Conservation (phyloP, 2,329 filamentous ascomycete genomes). For the Hymenoscyphus fructigenus region DNA sequence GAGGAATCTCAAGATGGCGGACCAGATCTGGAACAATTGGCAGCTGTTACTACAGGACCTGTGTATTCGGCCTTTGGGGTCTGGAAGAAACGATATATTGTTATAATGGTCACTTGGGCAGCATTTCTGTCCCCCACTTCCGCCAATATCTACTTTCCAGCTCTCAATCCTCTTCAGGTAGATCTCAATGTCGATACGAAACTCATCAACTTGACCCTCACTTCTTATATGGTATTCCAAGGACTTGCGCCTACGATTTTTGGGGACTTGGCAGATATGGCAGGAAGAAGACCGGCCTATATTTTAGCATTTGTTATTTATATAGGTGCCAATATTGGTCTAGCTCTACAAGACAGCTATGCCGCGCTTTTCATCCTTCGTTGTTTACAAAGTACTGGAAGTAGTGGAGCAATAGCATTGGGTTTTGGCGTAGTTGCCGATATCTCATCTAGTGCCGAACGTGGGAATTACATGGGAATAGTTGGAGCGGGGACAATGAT, state of each 20-base stretch:
- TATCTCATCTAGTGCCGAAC: slow-evolving; percentile 64
- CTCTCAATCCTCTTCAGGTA: slow-evolving; percentile 35
- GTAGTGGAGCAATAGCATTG: slow-evolving; percentile 62
- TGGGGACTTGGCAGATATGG: slow-evolving; percentile 55
- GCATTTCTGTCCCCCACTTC: slow-evolving; percentile 35
- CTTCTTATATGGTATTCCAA: slow-evolving; percentile 51
- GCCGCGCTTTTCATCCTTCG: slow-evolving; percentile 54
- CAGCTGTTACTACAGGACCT: slow-evolving; percentile 30
- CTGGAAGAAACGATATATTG: slow-evolving; percentile 50
- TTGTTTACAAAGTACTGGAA: slow-evolving; percentile 57
- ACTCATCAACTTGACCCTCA: slow-evolving; percentile 36
- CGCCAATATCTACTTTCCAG: slow-evolving; percentile 38
- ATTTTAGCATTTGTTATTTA: slow-evolving; percentile 56
- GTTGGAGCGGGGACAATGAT: slow-evolving; percentile 56
- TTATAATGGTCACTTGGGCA: slow-evolving; percentile 51
- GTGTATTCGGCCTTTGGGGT: slow-evolving; percentile 35
- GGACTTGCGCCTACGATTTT: slow-evolving; percentile 58
- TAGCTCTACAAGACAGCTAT: slow-evolving; percentile 53
- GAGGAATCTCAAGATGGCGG: slow-evolving; percentile 24
- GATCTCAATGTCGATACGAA: slow-evolving; percentile 34
- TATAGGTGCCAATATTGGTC: slow-evolving; percentile 54
- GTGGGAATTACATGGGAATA: slow-evolving; percentile 71
- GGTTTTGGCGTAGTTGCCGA: slow-evolving; percentile 72
- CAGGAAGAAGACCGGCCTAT: slow-evolving; percentile 56
- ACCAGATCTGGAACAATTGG: slow-evolving; percentile 32